These are phyloP conservation scores for Colletotrichum agaves DNA, from an alignment of 2,329 filamentous ascomycete species.

Conservation along the genomic window DNA sequence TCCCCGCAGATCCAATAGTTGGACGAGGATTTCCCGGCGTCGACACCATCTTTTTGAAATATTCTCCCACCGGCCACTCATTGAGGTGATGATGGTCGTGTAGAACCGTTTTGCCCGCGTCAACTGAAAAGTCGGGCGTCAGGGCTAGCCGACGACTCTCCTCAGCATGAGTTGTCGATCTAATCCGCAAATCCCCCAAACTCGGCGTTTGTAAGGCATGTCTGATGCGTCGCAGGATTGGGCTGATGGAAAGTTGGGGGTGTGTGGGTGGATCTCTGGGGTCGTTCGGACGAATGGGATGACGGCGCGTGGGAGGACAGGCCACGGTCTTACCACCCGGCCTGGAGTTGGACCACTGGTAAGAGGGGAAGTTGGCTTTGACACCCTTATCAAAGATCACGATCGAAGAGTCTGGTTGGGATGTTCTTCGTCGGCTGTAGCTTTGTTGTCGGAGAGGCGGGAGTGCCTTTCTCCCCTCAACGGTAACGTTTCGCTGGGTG, in stretches of 20 bases:
- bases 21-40: constrained; percentile 5
- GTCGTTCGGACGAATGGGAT: constrained; percentile 10
- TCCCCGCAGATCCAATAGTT: constrained; percentile 4
- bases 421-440: too few relatives aligned
- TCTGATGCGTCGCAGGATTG: background rate
- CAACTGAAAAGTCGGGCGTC: background rate
- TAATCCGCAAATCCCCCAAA: background rate
- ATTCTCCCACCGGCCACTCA: background rate
- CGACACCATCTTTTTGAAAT: background rate
- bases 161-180: background rate
- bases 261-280: background rate
- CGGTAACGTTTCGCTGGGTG: too few relatives aligned
- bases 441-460: too few relatives aligned
- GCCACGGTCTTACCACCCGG: constrained; percentile 4
- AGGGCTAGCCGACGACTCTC: background rate
- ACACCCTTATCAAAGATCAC: background rate
- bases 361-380: background rate
- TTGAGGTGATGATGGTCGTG: background rate
- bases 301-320: constrained; percentile 1
- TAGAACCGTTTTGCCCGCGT: background rate
- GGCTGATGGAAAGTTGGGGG: background rate
- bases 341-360: background rate
- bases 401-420: too few relatives aligned
- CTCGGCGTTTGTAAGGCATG: background rate
- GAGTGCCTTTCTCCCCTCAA: too few relatives aligned